Conservation (phyloP, 176 grass and related monocot genomes). For the Ensete ventricosum region DNA sequence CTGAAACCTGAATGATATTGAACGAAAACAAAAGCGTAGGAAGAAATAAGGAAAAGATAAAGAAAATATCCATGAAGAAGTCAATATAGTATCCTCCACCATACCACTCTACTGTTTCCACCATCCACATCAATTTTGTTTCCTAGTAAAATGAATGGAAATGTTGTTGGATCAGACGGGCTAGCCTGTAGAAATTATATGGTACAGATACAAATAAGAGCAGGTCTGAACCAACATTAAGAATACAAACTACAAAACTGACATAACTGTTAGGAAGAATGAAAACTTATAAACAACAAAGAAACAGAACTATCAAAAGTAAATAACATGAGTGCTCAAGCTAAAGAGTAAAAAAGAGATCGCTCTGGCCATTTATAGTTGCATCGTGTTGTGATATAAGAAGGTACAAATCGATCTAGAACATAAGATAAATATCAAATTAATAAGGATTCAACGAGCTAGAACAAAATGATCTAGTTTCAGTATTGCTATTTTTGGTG, state of each 20-base stretch:
- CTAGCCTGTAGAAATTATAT: constrained; percentile 35
- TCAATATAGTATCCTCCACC: not conserved
- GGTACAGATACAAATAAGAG: constrained; percentile 1
- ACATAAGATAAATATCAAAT: no score
- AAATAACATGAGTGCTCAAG: no score
- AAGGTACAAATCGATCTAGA: no score
- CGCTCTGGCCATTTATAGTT: no score
- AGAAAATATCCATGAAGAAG: not conserved
- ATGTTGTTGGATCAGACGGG: constrained; percentile 53
- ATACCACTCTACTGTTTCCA: constrained; percentile 72
- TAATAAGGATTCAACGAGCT: no score
- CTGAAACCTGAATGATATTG: constrained; percentile 38
- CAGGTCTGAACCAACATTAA: not conserved
- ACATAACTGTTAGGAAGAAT: not conserved
- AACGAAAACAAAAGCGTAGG: not conserved
- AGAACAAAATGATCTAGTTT: no score
- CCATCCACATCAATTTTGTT: constrained; percentile 92
- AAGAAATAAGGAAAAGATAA: not conserved
- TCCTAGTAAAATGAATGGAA: constrained; percentile 84
- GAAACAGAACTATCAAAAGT: no score
- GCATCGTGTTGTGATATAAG: no score
- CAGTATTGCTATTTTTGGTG: no score
- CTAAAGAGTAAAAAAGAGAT: no score
- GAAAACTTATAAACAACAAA: no score
- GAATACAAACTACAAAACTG: not conserved